A percentile compares a stretch with the other conserved stretches of the same genome.
Evolutionary conservation across 306 rosid species (phyloP).

Genomic region (Fragaria iinumae): DNA sequence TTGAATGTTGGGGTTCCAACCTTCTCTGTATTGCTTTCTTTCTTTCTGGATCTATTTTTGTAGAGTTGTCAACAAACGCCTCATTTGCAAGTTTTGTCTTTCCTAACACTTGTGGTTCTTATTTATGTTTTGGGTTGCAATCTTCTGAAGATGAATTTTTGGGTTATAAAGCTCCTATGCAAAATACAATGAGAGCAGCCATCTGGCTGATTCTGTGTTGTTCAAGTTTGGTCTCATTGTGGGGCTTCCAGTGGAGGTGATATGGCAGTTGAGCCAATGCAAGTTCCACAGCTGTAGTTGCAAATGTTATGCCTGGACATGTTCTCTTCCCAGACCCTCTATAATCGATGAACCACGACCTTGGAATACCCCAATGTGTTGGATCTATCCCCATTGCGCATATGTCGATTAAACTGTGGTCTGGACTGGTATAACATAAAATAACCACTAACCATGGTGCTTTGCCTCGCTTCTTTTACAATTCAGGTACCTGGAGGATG

Average conservation of each 20-base stretch:
- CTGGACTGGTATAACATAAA: slow-evolving; percentile 15
- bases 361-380: neutral
- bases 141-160: too few species aligned
- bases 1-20: too few species aligned
- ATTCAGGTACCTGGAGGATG: too few species aligned
- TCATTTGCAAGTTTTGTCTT: too few species aligned
- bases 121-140: too few species aligned
- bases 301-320: slow-evolving; percentile 22
- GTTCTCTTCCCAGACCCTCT: slow-evolving; percentile 9
- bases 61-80: too few species aligned
- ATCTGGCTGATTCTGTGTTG: neutral
- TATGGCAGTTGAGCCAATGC: neutral
- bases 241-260: neutral
- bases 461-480: too few species aligned
- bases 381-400: slow-evolving; percentile 42
- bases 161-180: too few species aligned
- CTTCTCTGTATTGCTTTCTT: too few species aligned
- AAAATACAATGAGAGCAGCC: too few species aligned
- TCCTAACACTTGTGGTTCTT: too few species aligned
- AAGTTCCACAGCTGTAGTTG: neutral
- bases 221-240: neutral
- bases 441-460: slow-evolving; percentile 20
- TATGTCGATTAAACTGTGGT: slow-evolving; percentile 29
- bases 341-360: neutral
- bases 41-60: too few species aligned